A percentile compares a stretch with the other conserved stretches of the same genome.
Evolutionary conservation across 1,139 yeast species (phyloP).

Genomic region (Saccharomyces pastorianus): DNA sequence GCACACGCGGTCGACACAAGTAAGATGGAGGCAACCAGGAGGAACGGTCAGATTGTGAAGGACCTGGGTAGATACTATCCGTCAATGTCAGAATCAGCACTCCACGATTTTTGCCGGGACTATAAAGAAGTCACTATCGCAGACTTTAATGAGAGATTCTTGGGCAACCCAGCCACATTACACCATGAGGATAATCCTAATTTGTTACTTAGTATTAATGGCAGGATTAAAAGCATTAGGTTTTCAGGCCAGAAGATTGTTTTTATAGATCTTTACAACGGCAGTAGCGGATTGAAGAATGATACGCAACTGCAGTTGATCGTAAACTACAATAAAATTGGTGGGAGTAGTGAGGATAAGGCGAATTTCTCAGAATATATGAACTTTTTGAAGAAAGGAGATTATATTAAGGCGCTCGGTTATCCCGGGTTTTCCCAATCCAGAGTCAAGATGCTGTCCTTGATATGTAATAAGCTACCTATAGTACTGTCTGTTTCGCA

Average conservation of each 20-base stretch:
- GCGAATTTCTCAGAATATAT: slow-evolving; percentile 39
- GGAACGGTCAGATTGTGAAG: slow-evolving; percentile 2
- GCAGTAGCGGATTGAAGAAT: slow-evolving; percentile 11
- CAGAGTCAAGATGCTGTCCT: slow-evolving; percentile 57
- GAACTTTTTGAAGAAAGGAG: slow-evolving; percentile 56
- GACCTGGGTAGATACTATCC: slow-evolving; percentile 19
- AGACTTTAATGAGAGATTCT: slow-evolving; percentile 10
- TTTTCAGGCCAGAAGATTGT: slow-evolving; percentile 30
- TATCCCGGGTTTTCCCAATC: slow-evolving; percentile 64
- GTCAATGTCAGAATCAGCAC: slow-evolving; percentile 16
- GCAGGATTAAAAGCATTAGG: slow-evolving; percentile 25
- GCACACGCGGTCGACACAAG: background rate
- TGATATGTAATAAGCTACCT: slow-evolving; percentile 48
- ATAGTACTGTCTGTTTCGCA: slow-evolving; percentile 59
- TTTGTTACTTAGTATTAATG: slow-evolving; percentile 9
- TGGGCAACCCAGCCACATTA: background rate
- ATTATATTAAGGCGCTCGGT: slow-evolving; percentile 57
- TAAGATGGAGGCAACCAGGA: background rate
- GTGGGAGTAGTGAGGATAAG: slow-evolving; percentile 17
- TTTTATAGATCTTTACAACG: slow-evolving; percentile 23
- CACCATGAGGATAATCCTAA: background rate
- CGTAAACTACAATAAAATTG: slow-evolving; percentile 7
- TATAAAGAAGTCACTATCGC: slow-evolving; percentile 6
- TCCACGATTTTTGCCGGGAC: background rate
- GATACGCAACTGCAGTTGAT: slow-evolving; percentile 17